Base-by-base conservation (phyloP, 805 yeast genomes). In the Sugiyamaella marilandica region DNA sequence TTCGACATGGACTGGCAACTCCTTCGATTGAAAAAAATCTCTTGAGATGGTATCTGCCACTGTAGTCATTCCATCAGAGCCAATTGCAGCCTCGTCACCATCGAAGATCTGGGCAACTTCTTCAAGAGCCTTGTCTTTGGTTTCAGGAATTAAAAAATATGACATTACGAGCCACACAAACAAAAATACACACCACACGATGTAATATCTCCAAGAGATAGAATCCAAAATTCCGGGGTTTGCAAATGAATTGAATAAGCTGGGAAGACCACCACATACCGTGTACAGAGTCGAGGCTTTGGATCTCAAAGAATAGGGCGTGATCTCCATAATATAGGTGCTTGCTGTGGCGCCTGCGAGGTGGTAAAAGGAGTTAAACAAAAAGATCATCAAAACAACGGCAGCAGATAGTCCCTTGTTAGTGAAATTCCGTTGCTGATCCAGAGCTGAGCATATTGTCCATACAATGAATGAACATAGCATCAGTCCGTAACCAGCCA, bases 321-420 rank as follows among this genome's bases (percentile, higher is more conserved):
- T 33, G 32, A 64, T 52, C 48, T 64, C 67, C 16, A 54, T 51
- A n/a, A 41, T 14, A 43, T 57, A 64, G 14, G 51, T 47, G 79
- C 83, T 14, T 80, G 77, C 63, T 83, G 87, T 3, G 87, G 75
- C 2, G 34, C 26, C 18, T 11, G 44, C 29, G 31, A 35, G 21
- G 26, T 45, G 47, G 26, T 45, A 45, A 32, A 32, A 31, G 10
- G 69, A 47, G 55, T 52, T 39, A 34, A 47, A 56, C 19, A 56
- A 21, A 50, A 50, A 56, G 36, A 56, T 56, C 54, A 56, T 48
- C 16, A 51, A 47, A 29, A 56, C 43, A 11, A 55, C 55, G 2
- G 45, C 58, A 2, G 41, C 35, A 11, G 51, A 35, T 10, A 48
- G 43, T 4, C 46, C 50, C 29, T 32, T 36, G 14, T 50, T 14